Base-by-base conservation (phyloP, 192 early-diverging fungal species). In the Coemansia sp. region DNA sequence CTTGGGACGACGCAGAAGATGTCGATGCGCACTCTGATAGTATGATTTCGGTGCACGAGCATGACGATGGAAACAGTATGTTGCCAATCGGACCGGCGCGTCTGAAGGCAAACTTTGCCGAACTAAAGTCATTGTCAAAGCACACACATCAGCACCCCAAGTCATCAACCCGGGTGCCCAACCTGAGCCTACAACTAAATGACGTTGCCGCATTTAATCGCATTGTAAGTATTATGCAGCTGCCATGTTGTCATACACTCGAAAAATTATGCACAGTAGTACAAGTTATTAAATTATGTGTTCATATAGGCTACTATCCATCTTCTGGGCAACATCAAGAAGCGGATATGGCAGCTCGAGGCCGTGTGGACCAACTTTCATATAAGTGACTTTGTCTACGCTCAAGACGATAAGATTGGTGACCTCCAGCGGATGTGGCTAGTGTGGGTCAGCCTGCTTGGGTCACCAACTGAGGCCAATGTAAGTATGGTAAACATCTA, bases 341-440 rank as follows among this genome's bases (percentile, higher is more conserved):
- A 44, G 34, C 57, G 67, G 5, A 50, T 64, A 15, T 73, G 76
- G 71, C 67, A 73, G 23, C 56, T 59, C 1, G 71, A 70, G 44
- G 67, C 67, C 1, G 54, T 70, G 3, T 79, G 76, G 71, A 17
- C 37, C 2, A 67, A 79, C 20, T 64, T 68, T 12, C 71, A 79
- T 36, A 73, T 79, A 10, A 72, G 76, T 44, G 64, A 70, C 6
- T 70, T 65, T 65, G 70, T 70, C 1, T 1, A 24, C 15, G 60
- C 37, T 4, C 71, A 62, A n/a, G 46, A 61, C 2, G 26, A 79
- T 49, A 25, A 15, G 10, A 42, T 50, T 20, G 38, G 24, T 5
- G 62, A 62, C 46, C 50, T 79, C 28, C 64, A 71, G 44, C 44
- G 47, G 10, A 66, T 73, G 40, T 79, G 76, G 76, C 60, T 70